Evolutionary conservation across 2,329 filamentous ascomycete genomes (phyloP), one percentile per base, ranked within the genome.

Genomic region (Fusarium sp.): DNA sequence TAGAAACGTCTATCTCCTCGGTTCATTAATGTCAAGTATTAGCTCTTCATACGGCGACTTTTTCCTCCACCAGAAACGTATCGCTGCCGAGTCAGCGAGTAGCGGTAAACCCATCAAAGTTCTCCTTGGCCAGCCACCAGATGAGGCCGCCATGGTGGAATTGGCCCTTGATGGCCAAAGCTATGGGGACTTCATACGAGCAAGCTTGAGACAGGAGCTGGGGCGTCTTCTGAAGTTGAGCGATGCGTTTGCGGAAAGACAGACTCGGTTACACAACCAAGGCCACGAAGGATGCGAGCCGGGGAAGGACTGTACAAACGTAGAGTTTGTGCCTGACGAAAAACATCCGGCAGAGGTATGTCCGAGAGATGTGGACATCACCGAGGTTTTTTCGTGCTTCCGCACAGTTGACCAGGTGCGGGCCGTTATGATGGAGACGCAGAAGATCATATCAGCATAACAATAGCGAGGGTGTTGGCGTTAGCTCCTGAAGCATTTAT

Each of bases 211-310:
- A 70, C 70, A 67, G 50, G 61, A 71, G 27, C 1, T 18, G 29
- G 47, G 47, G 2, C 11, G 56, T 76, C 65, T 70, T 20, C 61
- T 74, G 29, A 74, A 59, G 65, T 29, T n/a, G 6, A 57, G 40
- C 2, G 70, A 73, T 1, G 70, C 58, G 1, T 5, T 73, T 1
- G 58, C 70, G 0, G 25, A 36, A 18, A 54, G 71, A 25, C 70
- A 73, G 29, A 73, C 67, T 18, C 71, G 73, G 10, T 60, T 73
- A 4, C 71, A 73, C 3, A 73, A 54, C 0, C 70, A 73, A 8
- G 71, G 71, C 0, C 71, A 73, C 7, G 71, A 73, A 35, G 73
- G 73, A 1, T 73, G 71, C 4, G 71, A 73, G 3, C 60, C 71
- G 0, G 71, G 71, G 5, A 74, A 68, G 8, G 73, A 63, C 11